phyloP scores from a whole-genome alignment of 2,329 filamentous ascomycete genomes.

The Arthrobotrys iridis region DNA sequence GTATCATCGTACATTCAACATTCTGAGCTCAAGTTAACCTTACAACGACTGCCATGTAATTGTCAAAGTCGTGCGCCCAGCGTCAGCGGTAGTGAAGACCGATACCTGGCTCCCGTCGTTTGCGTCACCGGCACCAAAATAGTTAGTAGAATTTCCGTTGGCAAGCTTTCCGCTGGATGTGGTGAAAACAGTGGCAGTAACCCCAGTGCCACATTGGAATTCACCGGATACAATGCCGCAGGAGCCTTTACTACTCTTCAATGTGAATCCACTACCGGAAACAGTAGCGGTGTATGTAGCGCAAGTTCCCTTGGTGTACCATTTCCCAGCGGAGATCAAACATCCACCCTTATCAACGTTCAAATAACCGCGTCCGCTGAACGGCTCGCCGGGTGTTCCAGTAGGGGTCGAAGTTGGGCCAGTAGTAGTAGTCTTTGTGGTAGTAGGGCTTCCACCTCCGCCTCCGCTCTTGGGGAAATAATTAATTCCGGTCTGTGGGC shows the following conservation, averaged over 20 bases:
- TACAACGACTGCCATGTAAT: constrained; percentile 40
- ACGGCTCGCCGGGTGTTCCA: constrained; percentile 60
- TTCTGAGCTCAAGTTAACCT: not conserved
- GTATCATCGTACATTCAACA: constrained; percentile 26
- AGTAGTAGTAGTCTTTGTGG: constrained; percentile 59
- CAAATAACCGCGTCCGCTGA: constrained; percentile 70
- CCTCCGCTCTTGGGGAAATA: constrained; percentile 70
- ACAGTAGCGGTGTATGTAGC: constrained; percentile 71
- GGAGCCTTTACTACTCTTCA: constrained; percentile 69
- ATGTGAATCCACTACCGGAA: constrained; percentile 66
- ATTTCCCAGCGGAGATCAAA: constrained; percentile 73
- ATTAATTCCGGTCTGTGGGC: constrained; percentile 69
- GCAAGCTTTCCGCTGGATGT: constrained; percentile 16
- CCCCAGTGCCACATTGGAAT: constrained; percentile 54
- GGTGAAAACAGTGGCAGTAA: constrained; percentile 49
- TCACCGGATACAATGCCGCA: constrained; percentile 68
- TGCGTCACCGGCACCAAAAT: constrained; percentile 26
- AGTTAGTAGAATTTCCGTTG: constrained; percentile 4
- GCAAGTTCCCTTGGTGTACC: constrained; percentile 75
- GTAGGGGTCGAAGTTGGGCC: constrained; percentile 60
- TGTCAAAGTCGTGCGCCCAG: not conserved
- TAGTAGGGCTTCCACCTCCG: constrained; percentile 57
- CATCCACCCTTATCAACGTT: constrained; percentile 71
- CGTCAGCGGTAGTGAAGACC: constrained; percentile 22
- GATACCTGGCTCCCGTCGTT: constrained; percentile 32